Conservation (phyloP, 2,329 filamentous ascomycete species). For the Curvularia verruculosa region DNA sequence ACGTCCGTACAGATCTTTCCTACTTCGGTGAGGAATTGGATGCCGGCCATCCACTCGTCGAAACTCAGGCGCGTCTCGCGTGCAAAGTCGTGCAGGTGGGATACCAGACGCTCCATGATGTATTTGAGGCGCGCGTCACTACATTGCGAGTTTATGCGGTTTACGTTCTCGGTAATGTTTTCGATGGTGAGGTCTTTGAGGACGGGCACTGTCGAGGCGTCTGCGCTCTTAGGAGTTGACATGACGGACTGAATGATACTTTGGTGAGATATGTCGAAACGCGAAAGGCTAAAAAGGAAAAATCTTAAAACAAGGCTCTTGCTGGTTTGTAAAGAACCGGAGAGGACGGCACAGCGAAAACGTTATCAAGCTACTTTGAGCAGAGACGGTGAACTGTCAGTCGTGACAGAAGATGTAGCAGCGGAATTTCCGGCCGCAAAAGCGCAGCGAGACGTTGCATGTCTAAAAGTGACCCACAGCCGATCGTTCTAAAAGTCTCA, state of each 20-base stretch:
- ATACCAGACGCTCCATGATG: slow-evolving; percentile 73
- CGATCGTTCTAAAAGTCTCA: slow-evolving; percentile 13
- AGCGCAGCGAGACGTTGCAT: not conserved
- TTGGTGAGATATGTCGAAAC: not conserved
- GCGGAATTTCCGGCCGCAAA: slow-evolving; percentile 13
- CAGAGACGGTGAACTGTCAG: not conserved
- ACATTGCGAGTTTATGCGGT: slow-evolving; percentile 75
- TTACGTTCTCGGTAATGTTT: slow-evolving; percentile 79
- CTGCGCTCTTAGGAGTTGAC: slow-evolving; percentile 4
- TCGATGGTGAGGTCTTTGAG: slow-evolving; percentile 74
- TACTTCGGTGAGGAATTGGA: slow-evolving; percentile 73
- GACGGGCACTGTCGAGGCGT: slow-evolving; percentile 16
- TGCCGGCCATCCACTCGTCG: slow-evolving; percentile 76
- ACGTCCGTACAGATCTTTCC: slow-evolving; percentile 77
- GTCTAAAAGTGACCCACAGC: slow-evolving; percentile 1
- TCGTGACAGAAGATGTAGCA: not conserved
- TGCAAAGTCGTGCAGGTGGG: slow-evolving; percentile 81
- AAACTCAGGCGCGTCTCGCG: slow-evolving; percentile 77
- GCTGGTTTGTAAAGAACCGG: not conserved
- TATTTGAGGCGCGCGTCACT: slow-evolving; percentile 70
- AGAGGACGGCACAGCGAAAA: not conserved
- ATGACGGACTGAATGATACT: too few relatives aligned
- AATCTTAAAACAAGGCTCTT: not conserved
- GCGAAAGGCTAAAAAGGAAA: not conserved
- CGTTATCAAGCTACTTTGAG: not conserved